Base-by-base conservation (phyloP, 2,329 filamentous ascomycete genomes). In the Penicillium sp. region DNA sequence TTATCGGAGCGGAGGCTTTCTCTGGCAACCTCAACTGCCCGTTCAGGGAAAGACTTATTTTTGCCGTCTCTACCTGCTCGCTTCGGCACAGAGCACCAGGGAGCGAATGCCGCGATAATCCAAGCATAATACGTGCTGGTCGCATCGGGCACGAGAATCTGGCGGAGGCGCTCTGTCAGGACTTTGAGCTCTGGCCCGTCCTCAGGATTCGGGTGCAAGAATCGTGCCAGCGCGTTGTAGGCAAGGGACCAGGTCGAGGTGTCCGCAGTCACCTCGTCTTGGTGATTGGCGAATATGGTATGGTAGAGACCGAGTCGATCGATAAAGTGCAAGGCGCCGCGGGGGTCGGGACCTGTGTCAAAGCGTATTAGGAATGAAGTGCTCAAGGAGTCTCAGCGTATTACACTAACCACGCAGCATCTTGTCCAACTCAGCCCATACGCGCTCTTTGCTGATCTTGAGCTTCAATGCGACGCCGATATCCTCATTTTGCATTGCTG, bases 391-490 rank as follows among this genome's bases (percentile, higher is more conserved):
- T 1, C 27, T 12, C 6, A 13, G 31, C 6, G 23, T 24, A 46
- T 15, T 20, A 39, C 20, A 54, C 62, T 49, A 66, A 80, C 88
- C 87, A 69, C 82, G 86, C 15, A 97, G 75, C 84, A 95, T 95
- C 76, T 97, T 97, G 64, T 92, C 88, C 3, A 96, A 63, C 66
- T 98, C 93, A 3, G 86, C 80, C 0, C 89, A 89, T 1, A 98
- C 84, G 49, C 93, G 80, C 69, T 98, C 93, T 47, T 90, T 83
- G 63, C 88, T 96, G 58, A 98, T 97, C 68, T 98, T 98, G 27
- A 86, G 70, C 43, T 80, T 82, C n/a, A 98, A 74, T 3, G 89
- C 87, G 9, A 84, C 76, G 50, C 91, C 80, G 42, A 98, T 93
- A n/a, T 80, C 78, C n/a, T 73, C 66, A 57, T 95, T 79, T 10